Base-by-base conservation (phyloP, 2,329 filamentous ascomycete species). In the Diaporthe sp. region DNA sequence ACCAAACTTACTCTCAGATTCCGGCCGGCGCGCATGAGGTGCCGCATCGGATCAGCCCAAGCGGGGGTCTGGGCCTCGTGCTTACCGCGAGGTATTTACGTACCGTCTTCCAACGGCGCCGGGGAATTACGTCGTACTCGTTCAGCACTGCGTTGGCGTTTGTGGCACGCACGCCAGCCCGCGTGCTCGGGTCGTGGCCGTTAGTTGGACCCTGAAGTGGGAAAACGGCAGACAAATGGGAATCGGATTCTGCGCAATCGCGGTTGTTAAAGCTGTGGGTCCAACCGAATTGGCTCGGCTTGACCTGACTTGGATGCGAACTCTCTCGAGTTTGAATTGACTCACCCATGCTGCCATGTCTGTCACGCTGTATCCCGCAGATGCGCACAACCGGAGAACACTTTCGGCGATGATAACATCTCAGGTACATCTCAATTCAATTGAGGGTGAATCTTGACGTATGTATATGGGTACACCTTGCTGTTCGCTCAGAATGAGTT, bases 1-100 rank as follows among this genome's bases (percentile, higher is more conserved):
- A 68, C 31, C 62, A 68, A 53, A 68, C 44, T 25, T 37, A 39
- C 65, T 39, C 65, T 69, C 49, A 28, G 65, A 55, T 55, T 55
- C 34, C 65, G 65, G 49, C n/a, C 10, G n/a, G 9, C 34, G 6
- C n/a, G 65, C 65, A 69, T 69, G 65, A 69, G n/a, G 9, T 69
- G 65, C 34, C 34, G 49, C 46, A 69, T 55, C 65, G 49, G 34
- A 69, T 34, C 46, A 55, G 49, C 65, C 65, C 22, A 53, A 22
- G 65, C 65, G 34, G 13, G 34, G 28, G 46, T 22, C 31, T 46
- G 42, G 44, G 31, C 44, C 22, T 51, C 12, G 4, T 31, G 13
- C 39, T 22, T 10, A 19, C 7, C 4, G 19, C 28, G 19, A 34
- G 58, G 19, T 59, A 58, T 58, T 37, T 22, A 28, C 42, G 25